Evolutionary conservation across 257 asterid species (phyloP).

Genomic region (Vinca minor): DNA sequence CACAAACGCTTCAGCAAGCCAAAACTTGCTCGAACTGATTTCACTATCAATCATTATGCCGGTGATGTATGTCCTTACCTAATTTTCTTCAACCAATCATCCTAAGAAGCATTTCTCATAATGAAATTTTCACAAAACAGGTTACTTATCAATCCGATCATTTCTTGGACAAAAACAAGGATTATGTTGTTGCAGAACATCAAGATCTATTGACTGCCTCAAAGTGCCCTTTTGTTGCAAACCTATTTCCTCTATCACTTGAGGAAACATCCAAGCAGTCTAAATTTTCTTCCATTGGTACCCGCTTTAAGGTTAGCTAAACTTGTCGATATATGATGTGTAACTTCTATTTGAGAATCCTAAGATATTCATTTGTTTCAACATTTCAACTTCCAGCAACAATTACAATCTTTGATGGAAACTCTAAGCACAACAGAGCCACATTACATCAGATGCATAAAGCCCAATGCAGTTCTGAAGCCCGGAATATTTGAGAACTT

Average conservation of each 20-base stretch:
- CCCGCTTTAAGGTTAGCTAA: constrained; percentile 79
- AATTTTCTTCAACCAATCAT: constrained; percentile 14
- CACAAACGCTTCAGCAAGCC: constrained; percentile 94
- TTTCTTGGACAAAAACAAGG: constrained; percentile 92
- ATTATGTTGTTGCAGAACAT: constrained; percentile 86
- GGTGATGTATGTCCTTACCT: constrained; percentile 64
- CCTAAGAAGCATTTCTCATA: constrained; percentile 15
- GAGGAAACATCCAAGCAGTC: constrained; percentile 83
- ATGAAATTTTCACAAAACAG: constrained; percentile 35
- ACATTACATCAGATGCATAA: constrained; percentile 91
- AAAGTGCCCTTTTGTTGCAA: constrained; percentile 61
- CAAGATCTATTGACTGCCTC: constrained; percentile 80
- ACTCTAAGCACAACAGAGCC: constrained; percentile 89
- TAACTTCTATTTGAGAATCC: constrained; percentile 11
- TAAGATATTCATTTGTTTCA: constrained; percentile 14
- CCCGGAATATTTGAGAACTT: constrained; percentile 90
- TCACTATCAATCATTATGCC: constrained; percentile 88
- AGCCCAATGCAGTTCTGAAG: constrained; percentile 81
- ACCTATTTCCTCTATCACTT: constrained; percentile 63
- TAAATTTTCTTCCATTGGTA: constrained; percentile 89
- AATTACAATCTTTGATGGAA: constrained; percentile 88
- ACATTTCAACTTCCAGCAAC: constrained; percentile 58
- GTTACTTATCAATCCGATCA: constrained; percentile 88
- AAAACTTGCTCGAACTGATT: constrained; percentile 78
- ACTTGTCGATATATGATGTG: constrained; percentile 1